These are phyloP conservation scores for Hydrangea macrophylla DNA, from an alignment of 148 eudicot genomes.

Conservation along the genomic window DNA sequence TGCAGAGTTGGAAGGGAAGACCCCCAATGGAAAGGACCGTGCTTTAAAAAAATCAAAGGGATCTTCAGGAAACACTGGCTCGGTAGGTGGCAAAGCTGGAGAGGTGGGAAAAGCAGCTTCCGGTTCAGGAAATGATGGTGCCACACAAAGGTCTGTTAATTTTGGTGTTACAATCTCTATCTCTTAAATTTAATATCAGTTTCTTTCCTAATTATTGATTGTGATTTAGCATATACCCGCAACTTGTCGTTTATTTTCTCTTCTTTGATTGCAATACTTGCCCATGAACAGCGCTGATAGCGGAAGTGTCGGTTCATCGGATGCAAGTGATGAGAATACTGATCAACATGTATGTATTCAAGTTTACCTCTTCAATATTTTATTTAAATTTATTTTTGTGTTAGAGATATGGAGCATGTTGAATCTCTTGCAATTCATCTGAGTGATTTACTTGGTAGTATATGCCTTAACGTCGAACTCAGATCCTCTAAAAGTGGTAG, in stretches of 20 bases:
- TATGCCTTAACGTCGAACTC: neutral
- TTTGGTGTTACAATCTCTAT: neutral
- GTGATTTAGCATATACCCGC: neutral
- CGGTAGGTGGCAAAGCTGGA: constrained; percentile 41
- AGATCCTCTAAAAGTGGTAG: constrained; percentile 4
- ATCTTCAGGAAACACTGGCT: constrained; percentile 32
- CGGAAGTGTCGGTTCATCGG: constrained; percentile 87
- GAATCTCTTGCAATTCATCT: constrained; percentile 1
- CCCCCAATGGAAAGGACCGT: constrained; percentile 46
- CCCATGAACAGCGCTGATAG: constrained; percentile 68
- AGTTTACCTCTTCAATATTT: neutral
- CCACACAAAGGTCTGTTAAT: constrained; percentile 61
- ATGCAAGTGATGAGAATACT: constrained; percentile 76
- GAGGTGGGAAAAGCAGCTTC: constrained; percentile 75
- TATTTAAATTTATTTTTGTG: neutral
- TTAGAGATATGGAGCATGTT: neutral
- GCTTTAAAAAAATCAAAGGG: constrained; percentile 59
- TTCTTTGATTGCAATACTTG: constrained; percentile 11
- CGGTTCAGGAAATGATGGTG: constrained; percentile 91
- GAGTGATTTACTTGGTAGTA: neutral
- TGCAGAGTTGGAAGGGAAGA: constrained; percentile 55
- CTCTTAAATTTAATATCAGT: neutral
- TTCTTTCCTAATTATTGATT: neutral
- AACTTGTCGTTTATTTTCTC: neutral
- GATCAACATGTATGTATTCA: constrained; percentile 52